Conservation (phyloP, 345 rosid genomes). For the Gossypium turneri region DNA sequence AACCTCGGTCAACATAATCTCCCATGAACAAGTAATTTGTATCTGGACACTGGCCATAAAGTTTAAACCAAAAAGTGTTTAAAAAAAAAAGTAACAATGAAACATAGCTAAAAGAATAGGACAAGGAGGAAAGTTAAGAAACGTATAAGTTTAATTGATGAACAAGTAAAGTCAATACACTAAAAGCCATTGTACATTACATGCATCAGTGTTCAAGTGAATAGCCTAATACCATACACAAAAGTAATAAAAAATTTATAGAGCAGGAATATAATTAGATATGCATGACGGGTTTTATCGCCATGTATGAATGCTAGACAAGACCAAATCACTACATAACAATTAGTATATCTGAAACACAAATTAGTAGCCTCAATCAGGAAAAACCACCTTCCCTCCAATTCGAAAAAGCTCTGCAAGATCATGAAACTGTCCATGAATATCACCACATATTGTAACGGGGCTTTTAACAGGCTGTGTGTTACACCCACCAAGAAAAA, state of each 20-base stretch:
- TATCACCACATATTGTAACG: slow-evolving; percentile 94
- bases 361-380: background rate
- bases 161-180: background rate
- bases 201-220: background rate
- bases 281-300: background rate
- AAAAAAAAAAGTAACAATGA: background rate
- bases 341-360: too few species aligned
- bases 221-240: background rate
- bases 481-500: background rate
- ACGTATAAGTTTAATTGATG: background rate
- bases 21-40: slow-evolving; percentile 96
- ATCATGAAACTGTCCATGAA: slow-evolving; percentile 97
- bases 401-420: slow-evolving; percentile 97
- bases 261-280: background rate
- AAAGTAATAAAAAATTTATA: background rate
- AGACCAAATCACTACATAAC: too few species aligned
- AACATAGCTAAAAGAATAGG: background rate
- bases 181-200: background rate
- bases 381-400: slow-evolving; percentile 78
- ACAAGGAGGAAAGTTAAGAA: background rate
- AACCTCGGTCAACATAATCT: slow-evolving; percentile 95
- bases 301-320: background rate
- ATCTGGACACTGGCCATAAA: slow-evolving; percentile 72
- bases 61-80: slow-evolving; percentile 10
- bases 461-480: slow-evolving; percentile 93